Conservation (phyloP, 768 basidiomycete genomes). For the Collybia sordida region DNA sequence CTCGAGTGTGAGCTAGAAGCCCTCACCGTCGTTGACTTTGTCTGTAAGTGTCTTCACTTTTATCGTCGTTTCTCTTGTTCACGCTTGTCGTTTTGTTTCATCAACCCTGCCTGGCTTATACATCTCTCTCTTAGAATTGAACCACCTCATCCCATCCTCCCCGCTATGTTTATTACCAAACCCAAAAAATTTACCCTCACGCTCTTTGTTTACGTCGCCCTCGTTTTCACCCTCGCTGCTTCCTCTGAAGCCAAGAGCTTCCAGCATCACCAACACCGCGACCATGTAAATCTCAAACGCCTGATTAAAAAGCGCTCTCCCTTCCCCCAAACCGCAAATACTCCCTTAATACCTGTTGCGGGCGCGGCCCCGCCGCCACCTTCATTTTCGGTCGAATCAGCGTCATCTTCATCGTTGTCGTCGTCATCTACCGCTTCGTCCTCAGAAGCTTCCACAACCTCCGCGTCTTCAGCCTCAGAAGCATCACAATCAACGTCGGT, state of each 20-base stretch:
- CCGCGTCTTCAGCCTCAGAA: slow-evolving; percentile 11
- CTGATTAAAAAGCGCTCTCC: slow-evolving; percentile 67
- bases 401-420: slow-evolving; percentile 3
- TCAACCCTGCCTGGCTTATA: neutral
- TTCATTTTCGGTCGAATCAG: slow-evolving; percentile 13
- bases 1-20: slow-evolving; percentile 15
- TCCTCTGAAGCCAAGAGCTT: slow-evolving; percentile 35
- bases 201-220: slow-evolving; percentile 59
- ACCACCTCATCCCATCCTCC: neutral
- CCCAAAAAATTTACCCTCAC: slow-evolving; percentile 51
- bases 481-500: slow-evolving; percentile 10
- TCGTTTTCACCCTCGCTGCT: slow-evolving; percentile 51
- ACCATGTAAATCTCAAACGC: slow-evolving; percentile 60
- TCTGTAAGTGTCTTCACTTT: slow-evolving; percentile 6
- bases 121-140: neutral
- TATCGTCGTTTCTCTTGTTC: neutral
- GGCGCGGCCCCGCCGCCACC: slow-evolving; percentile 30
- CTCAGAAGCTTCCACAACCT: slow-evolving; percentile 8
- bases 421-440: slow-evolving; percentile 8
- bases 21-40: slow-evolving; percentile 5
- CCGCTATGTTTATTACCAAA: slow-evolving; percentile 50
- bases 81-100: neutral
- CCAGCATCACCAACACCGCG: slow-evolving; percentile 41
- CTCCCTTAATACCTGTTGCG: slow-evolving; percentile 22
- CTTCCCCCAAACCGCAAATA: slow-evolving; percentile 15